Conservation (phyloP, 768 basidiomycete genomes). For the Leccinellum luteum region DNA sequence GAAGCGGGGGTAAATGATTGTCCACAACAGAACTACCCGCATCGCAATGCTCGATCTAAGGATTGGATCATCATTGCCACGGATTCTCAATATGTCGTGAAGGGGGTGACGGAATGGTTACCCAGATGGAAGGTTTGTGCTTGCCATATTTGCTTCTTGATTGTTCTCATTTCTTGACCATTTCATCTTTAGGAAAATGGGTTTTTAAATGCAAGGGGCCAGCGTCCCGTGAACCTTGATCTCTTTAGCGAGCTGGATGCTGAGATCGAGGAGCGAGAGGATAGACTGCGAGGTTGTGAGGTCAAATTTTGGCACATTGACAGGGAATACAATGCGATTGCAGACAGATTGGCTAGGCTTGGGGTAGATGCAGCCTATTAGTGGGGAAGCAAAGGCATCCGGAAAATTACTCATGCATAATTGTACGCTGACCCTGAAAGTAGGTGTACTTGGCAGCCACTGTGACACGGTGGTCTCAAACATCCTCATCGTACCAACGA, state of each 20-base stretch:
- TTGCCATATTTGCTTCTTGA: background rate
- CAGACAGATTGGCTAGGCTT: background rate
- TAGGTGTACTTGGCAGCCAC: too few species aligned
- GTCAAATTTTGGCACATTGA: background rate
- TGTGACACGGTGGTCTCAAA: too few species aligned
- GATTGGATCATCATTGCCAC: background rate
- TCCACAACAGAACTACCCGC: background rate
- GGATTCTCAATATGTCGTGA: background rate
- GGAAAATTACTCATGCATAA: too few species aligned
- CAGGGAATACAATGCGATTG: background rate
- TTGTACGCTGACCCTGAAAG: too few species aligned
- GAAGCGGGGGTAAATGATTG: conserved; percentile 2
- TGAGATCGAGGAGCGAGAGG: background rate
- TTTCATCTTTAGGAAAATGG: background rate
- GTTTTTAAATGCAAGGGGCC: background rate
- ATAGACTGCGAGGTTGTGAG: background rate
- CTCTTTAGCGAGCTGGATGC: background rate
- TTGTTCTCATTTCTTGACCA: background rate
- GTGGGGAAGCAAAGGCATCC: background rate
- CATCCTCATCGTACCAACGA: too few species aligned
- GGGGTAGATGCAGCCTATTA: background rate
- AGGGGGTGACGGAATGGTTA: background rate
- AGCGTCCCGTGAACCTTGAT: background rate
- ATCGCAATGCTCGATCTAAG: background rate
- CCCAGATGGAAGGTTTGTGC: background rate